phyloP scores from a whole-genome alignment of 805 yeast genomes.

The Saturnispora sekii region DNA sequence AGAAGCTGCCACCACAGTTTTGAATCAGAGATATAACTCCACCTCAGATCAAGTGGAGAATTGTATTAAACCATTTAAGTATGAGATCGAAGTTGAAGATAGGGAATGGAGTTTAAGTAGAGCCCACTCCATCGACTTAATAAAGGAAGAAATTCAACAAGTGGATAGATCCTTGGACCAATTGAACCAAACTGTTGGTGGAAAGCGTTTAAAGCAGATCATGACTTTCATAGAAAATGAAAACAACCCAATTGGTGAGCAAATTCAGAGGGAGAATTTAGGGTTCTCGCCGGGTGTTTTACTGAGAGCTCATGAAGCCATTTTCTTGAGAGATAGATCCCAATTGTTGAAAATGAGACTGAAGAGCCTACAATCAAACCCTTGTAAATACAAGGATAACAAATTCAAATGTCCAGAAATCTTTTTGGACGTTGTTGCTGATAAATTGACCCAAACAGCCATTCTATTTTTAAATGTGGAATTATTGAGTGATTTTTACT shows the following conservation, averaged over 20 bases:
- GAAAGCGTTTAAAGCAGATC: slow-evolving; percentile 74
- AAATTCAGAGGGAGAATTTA: slow-evolving; percentile 55
- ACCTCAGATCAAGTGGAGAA: slow-evolving; percentile 98
- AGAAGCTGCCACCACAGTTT: slow-evolving; percentile 76
- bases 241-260: slow-evolving; percentile 26
- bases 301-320: slow-evolving; percentile 73
- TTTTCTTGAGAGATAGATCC: slow-evolving; percentile 67
- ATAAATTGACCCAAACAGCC: slow-evolving; percentile 86
- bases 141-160: slow-evolving; percentile 80
- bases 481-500: slow-evolving; percentile 85
- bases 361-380: slow-evolving; percentile 61
- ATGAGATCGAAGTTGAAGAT: slow-evolving; percentile 93
- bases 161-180: slow-evolving; percentile 55
- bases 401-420: slow-evolving; percentile 92
- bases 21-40: slow-evolving; percentile 69
- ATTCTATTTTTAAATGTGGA: slow-evolving; percentile 91
- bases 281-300: slow-evolving; percentile 76
- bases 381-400: slow-evolving; percentile 69
- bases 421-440: slow-evolving; percentile 84
- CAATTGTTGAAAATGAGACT: slow-evolving; percentile 64
- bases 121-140: slow-evolving; percentile 61
- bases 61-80: slow-evolving; percentile 95
- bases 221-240: slow-evolving; percentile 57
- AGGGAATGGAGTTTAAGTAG: slow-evolving; percentile 83
- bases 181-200: slow-evolving; percentile 67